These are phyloP conservation scores for Colletotrichum theobromicola DNA, from an alignment of 2,329 filamentous ascomycete genomes.

Conservation along the genomic window DNA sequence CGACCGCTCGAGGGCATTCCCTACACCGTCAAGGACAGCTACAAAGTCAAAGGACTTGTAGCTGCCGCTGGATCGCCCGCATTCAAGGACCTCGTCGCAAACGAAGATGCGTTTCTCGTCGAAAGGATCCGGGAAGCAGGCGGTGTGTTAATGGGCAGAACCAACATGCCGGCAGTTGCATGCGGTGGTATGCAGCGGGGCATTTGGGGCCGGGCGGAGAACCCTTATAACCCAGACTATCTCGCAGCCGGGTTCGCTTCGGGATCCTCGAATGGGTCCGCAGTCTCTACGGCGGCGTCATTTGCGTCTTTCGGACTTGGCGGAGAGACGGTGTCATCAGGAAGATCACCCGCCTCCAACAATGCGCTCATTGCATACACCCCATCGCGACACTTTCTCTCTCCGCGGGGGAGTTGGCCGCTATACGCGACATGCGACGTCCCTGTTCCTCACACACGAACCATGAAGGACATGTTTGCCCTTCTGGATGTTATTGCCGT, in stretches of 20 bases:
- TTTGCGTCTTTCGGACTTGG: conserved; percentile 31
- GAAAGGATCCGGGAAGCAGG: conserved; percentile 52
- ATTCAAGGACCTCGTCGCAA: conserved; percentile 52
- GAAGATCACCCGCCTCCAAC: background rate
- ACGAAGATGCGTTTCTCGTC: conserved; percentile 57
- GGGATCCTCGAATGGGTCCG: conserved; percentile 59
- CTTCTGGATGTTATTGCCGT: background rate
- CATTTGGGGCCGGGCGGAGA: conserved; percentile 56
- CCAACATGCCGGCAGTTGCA: conserved; percentile 64
- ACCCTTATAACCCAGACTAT: conserved; percentile 55
- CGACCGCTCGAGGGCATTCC: conserved; percentile 58
- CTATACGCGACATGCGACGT: conserved; percentile 36
- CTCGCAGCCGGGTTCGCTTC: conserved; percentile 57
- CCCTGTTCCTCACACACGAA: conserved; percentile 53
- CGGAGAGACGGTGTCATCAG: background rate
- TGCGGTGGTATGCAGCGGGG: conserved; percentile 60
- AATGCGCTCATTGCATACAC: background rate
- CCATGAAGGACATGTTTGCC: conserved; percentile 40
- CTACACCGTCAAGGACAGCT: conserved; percentile 63
- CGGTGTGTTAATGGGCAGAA: conserved; percentile 56
- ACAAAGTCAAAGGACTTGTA: conserved; percentile 57
- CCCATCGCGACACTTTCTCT: conserved; percentile 43
- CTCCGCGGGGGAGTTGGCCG: conserved; percentile 28
- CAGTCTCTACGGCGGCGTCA: conserved; percentile 49
- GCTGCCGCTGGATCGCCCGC: conserved; percentile 60